Percentiles rank a stretch among this genome's conserved stretches.
Evolutionary conservation across 345 rosid species (phyloP).

Genomic region (Eucalyptus sp.): DNA sequence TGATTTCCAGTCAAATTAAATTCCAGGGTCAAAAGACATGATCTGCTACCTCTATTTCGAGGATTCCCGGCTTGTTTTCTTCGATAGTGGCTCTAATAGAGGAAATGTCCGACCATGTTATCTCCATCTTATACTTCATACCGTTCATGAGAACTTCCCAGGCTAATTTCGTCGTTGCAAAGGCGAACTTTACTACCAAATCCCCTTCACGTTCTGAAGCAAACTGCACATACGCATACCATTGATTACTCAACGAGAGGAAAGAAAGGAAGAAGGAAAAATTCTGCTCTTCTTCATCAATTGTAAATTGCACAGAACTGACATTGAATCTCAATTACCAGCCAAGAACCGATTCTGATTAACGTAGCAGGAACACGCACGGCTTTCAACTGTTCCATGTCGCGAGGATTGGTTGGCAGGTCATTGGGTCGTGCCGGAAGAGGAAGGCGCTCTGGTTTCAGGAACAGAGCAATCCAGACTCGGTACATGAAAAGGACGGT

Average conservation of each 20-base stretch:
- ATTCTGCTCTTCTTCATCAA: background rate
- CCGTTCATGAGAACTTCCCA: conserved; percentile 45
- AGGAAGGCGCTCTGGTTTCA: background rate
- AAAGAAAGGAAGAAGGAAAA: background rate
- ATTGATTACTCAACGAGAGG: background rate
- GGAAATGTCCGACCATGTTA: conserved; percentile 19
- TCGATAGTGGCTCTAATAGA: conserved; percentile 6
- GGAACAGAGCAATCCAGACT: background rate
- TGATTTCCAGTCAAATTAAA: background rate
- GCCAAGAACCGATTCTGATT: conserved; percentile 33
- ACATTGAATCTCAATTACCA: conserved; percentile 9
- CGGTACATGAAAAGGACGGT: background rate
- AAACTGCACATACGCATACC: conserved; percentile 7
- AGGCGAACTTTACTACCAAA: conserved; percentile 46
- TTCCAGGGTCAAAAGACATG: background rate
- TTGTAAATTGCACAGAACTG: background rate
- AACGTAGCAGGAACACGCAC: conserved; percentile 11
- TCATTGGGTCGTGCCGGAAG: background rate
- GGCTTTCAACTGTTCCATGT: conserved; percentile 16
- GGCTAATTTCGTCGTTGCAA: conserved; percentile 33
- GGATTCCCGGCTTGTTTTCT: conserved; percentile 12
- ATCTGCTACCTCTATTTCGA: conserved; percentile 16
- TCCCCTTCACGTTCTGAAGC: conserved; percentile 15
- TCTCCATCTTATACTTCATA: conserved; percentile 28
- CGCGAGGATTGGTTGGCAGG: background rate